Conservation (phyloP, 2,329 filamentous ascomycete genomes). For the Cladosporium velox region DNA sequence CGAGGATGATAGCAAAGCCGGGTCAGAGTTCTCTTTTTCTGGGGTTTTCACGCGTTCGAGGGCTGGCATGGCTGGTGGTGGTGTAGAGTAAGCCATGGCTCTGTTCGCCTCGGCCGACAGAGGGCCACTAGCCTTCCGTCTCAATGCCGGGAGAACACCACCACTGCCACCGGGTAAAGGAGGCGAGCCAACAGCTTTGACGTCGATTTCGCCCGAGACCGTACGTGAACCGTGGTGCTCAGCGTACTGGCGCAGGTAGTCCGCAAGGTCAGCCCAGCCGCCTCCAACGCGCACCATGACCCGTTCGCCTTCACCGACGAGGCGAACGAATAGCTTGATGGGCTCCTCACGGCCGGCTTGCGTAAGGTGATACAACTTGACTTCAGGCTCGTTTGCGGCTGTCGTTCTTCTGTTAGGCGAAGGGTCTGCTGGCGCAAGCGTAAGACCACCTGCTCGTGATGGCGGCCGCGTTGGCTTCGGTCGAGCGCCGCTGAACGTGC, state of each 20-base stretch:
- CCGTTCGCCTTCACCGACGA: conserved; percentile 88
- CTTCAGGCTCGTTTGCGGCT: conserved; percentile 55
- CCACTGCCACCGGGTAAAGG: conserved; percentile 29
- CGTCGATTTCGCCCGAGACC: conserved; percentile 60
- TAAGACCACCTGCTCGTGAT: conserved; percentile 27
- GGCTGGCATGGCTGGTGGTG: neutral
- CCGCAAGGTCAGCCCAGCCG: conserved; percentile 95
- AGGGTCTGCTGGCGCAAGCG: conserved; percentile 41
- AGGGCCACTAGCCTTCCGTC: conserved; percentile 21
- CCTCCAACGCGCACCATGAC: conserved; percentile 98
- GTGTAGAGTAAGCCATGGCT: neutral
- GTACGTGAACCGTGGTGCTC: conserved; percentile 81
- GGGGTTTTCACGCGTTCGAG: neutral
- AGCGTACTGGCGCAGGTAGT: conserved; percentile 92
- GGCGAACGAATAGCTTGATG: conserved; percentile 90
- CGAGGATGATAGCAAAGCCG: neutral
- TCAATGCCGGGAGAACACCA: conserved; percentile 32
- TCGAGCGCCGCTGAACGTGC: conserved; percentile 26
- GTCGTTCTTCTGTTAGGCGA: conserved; percentile 31
- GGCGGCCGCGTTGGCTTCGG: conserved; percentile 23
- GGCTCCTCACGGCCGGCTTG: conserved; percentile 80
- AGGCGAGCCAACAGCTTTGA: conserved; percentile 47
- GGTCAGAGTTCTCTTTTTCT: neutral
- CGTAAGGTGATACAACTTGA: conserved; percentile 89
- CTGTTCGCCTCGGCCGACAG: conserved; percentile 6